Evolutionary conservation across 1,139 yeast species (phyloP).

Genomic region (Kurtzmaniella quercitrusa): DNA sequence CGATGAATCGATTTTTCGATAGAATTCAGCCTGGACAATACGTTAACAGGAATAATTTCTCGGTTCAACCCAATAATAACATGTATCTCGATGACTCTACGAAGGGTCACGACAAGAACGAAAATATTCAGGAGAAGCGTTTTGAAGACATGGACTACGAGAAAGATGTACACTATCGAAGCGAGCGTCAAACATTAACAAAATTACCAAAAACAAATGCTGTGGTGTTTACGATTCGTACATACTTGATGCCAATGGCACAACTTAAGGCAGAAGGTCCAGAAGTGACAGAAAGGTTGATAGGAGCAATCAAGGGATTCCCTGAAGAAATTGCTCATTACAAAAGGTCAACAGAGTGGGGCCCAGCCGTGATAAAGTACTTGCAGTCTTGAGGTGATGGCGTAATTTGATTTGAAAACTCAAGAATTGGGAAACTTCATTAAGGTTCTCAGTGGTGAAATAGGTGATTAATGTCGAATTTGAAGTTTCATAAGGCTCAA

Average conservation of each 20-base stretch:
- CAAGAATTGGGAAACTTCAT: too few relatives aligned
- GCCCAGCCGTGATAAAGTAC: conserved; percentile 32
- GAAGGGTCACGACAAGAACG: conserved; percentile 38
- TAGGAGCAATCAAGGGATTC: conserved; percentile 37
- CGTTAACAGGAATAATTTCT: conserved; percentile 59
- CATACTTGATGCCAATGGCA: conserved; percentile 61
- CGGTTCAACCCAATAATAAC: conserved; percentile 53
- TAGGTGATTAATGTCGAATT: too few relatives aligned
- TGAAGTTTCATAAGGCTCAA: too few relatives aligned
- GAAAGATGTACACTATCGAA: conserved; percentile 51
- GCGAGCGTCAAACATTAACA: conserved; percentile 60
- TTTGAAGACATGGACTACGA: conserved; percentile 49
- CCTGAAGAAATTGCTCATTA: conserved; percentile 37
- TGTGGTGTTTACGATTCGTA: conserved; percentile 56
- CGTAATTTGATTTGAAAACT: too few relatives aligned
- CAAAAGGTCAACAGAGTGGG: conserved; percentile 39
- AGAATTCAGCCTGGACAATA: conserved; percentile 48
- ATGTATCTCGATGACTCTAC: conserved; percentile 50
- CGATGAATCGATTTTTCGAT: conserved; percentile 61
- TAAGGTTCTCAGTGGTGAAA: too few relatives aligned
- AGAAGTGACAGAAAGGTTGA: conserved; percentile 36
- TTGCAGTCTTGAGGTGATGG: conserved; percentile 11
- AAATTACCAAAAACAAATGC: conserved; percentile 54
- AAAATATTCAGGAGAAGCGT: conserved; percentile 28
- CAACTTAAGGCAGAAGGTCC: conserved; percentile 50